A percentile compares a stretch with the other conserved stretches of the same genome.
phyloP scores from a whole-genome alignment of 768 basidiomycete species.

The Agrocybe pediades region DNA sequence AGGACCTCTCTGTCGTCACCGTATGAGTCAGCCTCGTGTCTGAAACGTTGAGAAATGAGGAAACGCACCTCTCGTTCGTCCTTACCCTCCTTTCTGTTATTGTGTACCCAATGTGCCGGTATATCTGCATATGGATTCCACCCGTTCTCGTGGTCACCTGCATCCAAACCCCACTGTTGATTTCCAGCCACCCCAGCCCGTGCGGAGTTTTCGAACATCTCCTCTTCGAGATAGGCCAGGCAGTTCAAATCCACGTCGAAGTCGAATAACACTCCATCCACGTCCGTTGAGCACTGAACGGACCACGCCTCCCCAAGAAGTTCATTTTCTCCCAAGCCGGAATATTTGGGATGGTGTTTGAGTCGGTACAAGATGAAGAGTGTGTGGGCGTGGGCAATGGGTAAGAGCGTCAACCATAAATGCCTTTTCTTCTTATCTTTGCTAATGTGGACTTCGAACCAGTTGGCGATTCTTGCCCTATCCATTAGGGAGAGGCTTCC shows the following conservation, averaged over 20 bases:
- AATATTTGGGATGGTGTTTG: neutral
- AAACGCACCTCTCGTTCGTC: neutral
- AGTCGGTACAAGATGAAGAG: conserved; percentile 13
- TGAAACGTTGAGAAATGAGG: no score
- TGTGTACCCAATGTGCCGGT: conserved; percentile 2
- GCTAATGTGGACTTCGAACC: conserved; percentile 21
- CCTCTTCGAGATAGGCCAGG: conserved; percentile 21
- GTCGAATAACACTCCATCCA: neutral
- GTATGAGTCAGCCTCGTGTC: no score
- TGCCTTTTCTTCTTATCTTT: neutral
- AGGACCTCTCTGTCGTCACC: no score
- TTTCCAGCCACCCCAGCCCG: conserved; percentile 15
- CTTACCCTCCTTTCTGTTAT: conserved; percentile 2
- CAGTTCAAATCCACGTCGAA: conserved; percentile 26
- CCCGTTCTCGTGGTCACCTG: conserved; percentile 16
- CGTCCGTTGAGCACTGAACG: neutral
- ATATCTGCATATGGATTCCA: conserved; percentile 18
- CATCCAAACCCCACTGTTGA: conserved; percentile 22
- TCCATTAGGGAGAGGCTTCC: conserved; percentile 17
- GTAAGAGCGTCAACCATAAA: conserved; percentile 10
- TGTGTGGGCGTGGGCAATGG: conserved; percentile 14
- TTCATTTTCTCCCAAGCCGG: neutral
- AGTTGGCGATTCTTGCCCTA: conserved; percentile 22
- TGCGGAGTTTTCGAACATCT: conserved; percentile 25
- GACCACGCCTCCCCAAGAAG: conserved; percentile 8